These are phyloP conservation scores for Starmerella floricola DNA, from an alignment of 805 yeast genomes.

Conservation along the genomic window DNA sequence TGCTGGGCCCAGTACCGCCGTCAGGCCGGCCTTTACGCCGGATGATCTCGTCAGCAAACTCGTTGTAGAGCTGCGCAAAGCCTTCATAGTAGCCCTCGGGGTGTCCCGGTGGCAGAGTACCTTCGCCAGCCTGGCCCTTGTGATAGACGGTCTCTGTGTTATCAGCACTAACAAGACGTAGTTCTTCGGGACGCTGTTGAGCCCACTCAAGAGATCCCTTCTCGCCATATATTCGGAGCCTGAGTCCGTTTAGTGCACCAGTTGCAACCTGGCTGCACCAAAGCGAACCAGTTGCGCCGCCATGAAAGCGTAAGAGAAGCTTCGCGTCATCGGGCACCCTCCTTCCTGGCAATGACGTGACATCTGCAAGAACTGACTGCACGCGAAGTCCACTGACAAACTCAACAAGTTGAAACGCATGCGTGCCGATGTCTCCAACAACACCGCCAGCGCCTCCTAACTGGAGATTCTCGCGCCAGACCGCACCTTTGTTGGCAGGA, in stretches of 20 bases:
- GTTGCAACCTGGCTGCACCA: constrained; percentile 11
- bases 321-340: constrained; percentile 7
- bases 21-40: background rate
- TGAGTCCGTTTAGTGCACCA: constrained; percentile 3
- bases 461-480: constrained; percentile 6
- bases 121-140: background rate
- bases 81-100: constrained; percentile 6
- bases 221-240: constrained; percentile 2
- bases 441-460: constrained; percentile 6
- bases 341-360: constrained; percentile 1
- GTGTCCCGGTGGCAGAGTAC: constrained; percentile 5
- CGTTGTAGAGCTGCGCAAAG: constrained; percentile 3
- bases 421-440: constrained; percentile 8
- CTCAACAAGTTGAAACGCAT: constrained; percentile 6
- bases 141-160: background rate
- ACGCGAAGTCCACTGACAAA: background rate
- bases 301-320: background rate
- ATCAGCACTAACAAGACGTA: background rate
- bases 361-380: background rate
- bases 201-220: constrained; percentile 4
- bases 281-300: constrained; percentile 5
- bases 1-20: background rate
- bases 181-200: constrained; percentile 1
- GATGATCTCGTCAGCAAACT: background rate
- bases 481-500: constrained; percentile 1